These are phyloP conservation scores for Trichoderma hamatum DNA, from an alignment of 2,329 filamentous ascomycete species.

Conservation along the genomic window DNA sequence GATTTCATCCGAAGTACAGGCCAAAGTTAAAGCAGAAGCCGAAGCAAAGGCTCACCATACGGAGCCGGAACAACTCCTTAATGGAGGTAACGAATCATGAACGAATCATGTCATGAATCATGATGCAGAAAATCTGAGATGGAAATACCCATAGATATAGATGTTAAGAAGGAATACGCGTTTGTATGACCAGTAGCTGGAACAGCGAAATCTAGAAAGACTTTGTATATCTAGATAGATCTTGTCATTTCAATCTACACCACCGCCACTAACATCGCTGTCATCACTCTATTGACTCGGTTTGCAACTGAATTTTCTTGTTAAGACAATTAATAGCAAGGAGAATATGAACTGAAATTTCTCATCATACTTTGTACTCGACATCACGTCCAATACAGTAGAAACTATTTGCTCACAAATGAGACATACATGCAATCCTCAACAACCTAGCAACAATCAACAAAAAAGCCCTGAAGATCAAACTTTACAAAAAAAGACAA, in stretches of 20 bases:
- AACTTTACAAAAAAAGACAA: not conserved
- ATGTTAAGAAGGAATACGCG: not conserved
- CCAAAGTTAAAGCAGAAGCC: conserved; percentile 16
- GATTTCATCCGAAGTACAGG: conserved; percentile 32
- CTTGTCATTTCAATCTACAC: not conserved
- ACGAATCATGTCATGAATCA: not conserved
- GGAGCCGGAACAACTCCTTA: not conserved
- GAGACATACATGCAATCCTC: not conserved
- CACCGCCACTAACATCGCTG: not conserved
- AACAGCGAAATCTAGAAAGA: not conserved
- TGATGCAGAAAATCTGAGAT: conserved; percentile 5
- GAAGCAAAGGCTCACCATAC: not conserved
- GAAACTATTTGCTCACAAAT: no score
- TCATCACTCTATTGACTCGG: not conserved
- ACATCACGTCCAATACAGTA: not conserved
- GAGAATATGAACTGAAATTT: not conserved
- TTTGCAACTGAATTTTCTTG: not conserved
- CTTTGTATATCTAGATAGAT: not conserved
- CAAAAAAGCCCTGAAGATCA: not conserved
- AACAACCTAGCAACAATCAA: not conserved
- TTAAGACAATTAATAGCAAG: not conserved
- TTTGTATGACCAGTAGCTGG: not conserved
- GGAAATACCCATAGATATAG: not conserved
- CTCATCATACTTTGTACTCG: not conserved
- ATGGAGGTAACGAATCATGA: conserved; percentile 12